A percentile compares a stretch with the other conserved stretches of the same genome.
These are phyloP conservation scores for Xylaria castorea DNA, from an alignment of 495 filamentous ascomycete species.

Conservation along the genomic window DNA sequence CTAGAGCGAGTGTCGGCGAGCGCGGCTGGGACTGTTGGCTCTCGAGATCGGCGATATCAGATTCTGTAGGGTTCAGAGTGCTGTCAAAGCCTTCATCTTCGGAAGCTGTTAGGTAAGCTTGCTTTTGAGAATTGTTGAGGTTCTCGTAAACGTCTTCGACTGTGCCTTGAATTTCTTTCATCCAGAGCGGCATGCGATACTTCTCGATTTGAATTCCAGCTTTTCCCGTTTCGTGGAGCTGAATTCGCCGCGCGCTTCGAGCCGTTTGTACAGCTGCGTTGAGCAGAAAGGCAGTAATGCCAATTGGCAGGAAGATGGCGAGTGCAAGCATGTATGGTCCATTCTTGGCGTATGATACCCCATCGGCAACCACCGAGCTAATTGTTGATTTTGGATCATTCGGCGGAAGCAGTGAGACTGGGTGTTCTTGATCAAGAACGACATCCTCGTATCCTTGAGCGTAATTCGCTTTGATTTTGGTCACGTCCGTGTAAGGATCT, in stretches of 20 bases:
- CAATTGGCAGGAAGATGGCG: constrained; percentile 70
- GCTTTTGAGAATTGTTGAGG: constrained; percentile 65
- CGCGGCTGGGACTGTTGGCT: constrained; percentile 43
- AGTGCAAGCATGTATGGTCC: constrained; percentile 69
- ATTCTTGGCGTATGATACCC: constrained; percentile 39
- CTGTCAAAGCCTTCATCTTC: constrained; percentile 42
- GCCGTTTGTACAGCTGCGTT: constrained; percentile 78
- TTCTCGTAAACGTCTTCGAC: constrained; percentile 79
- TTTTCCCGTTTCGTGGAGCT: constrained; percentile 74
- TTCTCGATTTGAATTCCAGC: constrained; percentile 65
- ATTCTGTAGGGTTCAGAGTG: constrained; percentile 30
- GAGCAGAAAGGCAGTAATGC: constrained; percentile 69
- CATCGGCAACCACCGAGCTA: constrained; percentile 28
- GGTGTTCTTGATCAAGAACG: constrained; percentile 72
- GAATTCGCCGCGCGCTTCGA: constrained; percentile 74
- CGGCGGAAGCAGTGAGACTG: constrained; percentile 58
- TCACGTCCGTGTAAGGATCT: constrained; percentile 76
- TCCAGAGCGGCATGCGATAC: constrained; percentile 78
- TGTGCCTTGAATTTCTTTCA: constrained; percentile 71
- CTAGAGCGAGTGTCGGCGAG: constrained; percentile 75
- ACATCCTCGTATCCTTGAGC: constrained; percentile 74
- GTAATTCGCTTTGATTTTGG: constrained; percentile 72
- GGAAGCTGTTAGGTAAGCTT: constrained; percentile 64
- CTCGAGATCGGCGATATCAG: constrained; percentile 45
- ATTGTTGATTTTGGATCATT: constrained; percentile 31